Base-by-base conservation (phyloP, 73 alveolate species). In the Symbiodinium pilosum region DNA sequence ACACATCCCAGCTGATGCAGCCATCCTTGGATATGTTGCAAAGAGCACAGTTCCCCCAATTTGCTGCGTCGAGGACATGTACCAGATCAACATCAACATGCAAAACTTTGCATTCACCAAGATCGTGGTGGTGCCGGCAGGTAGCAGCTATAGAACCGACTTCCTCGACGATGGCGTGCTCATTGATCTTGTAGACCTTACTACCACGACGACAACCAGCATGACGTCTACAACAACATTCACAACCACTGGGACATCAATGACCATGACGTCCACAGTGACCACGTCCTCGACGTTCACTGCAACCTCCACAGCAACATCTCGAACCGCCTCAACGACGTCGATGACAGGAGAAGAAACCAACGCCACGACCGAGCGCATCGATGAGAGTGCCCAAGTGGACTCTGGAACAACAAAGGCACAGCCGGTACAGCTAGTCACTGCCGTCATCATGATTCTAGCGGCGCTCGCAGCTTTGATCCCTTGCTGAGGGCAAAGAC, bases 71-170 rank as follows among this genome's bases (percentile, higher is more conserved):
- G 26, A 39, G 68, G 40, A 83, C 3, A 64, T 40, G 89, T 83
- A 83, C 64, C 40, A 40, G n/a, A 38, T 83, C 68, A 44, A 14
- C 89, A 43, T 83, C 69, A 40, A 40, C 52, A 28, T 83, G 89
- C 68, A 56, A 32, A 39, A 40, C 14, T 83, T 83, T 44, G 68
- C 89, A 56, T 83, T 41, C 68, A 83, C 39, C 89, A 83, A 83
- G 68, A 38, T 83, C 89, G 59, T 83, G 68, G 52, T 83, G 34
- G 68, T 83, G 56, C 89, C 89, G 34, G 89, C 89, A 4, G 89
- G 89, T 64, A n/a, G 42, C 89, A 83, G 41, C 89, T 40, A 43
- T 12, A 18, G 38, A 26, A n/a, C 30, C 39, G 89, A 83, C 52
- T 44, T 43, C 64, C 89, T 83, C 36, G 89, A 83, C 36, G 89